phyloP scores from a whole-genome alignment of 495 filamentous ascomycete species.

The Echria macrotheca region DNA sequence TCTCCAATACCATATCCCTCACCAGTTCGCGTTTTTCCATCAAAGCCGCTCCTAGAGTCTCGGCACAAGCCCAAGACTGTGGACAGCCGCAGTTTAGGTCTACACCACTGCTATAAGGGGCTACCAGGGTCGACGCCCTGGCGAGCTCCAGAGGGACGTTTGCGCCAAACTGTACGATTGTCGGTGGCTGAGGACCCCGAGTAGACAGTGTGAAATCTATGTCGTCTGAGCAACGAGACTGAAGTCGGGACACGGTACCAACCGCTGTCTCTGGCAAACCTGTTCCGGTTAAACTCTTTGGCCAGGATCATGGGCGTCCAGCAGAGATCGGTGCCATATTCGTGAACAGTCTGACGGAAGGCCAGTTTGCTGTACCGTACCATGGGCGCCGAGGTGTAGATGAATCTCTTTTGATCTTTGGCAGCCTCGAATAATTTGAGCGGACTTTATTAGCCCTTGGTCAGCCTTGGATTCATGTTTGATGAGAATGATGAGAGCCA shows the following conservation, averaged over 20 bases:
- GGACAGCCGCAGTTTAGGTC: slow-evolving; percentile 68
- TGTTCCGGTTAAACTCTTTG: slow-evolving; percentile 61
- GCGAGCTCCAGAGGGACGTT: slow-evolving; percentile 52
- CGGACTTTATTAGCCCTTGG: slow-evolving; percentile 35
- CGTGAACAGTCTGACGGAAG: slow-evolving; percentile 55
- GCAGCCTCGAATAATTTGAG: slow-evolving; percentile 54
- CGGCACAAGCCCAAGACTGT: slow-evolving; percentile 61
- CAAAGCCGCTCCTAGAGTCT: slow-evolving; percentile 55
- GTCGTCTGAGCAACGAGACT: neutral
- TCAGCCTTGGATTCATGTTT: neutral
- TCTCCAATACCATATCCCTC: slow-evolving; percentile 51
- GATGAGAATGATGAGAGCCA: slow-evolving; percentile 1
- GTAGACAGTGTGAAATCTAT: slow-evolving; percentile 35
- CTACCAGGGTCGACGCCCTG: slow-evolving; percentile 53
- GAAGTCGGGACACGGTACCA: neutral
- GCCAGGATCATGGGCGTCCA: slow-evolving; percentile 70
- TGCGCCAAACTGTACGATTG: slow-evolving; percentile 59
- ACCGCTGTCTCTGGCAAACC: slow-evolving; percentile 55
- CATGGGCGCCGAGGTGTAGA: slow-evolving; percentile 63
- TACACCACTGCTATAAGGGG: slow-evolving; percentile 55
- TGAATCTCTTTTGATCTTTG: slow-evolving; percentile 42
- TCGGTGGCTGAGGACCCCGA: slow-evolving; percentile 45
- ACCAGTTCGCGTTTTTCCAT: slow-evolving; percentile 58
- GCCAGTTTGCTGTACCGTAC: slow-evolving; percentile 63
- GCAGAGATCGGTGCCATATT: slow-evolving; percentile 56